phyloP scores from a whole-genome alignment of 2,329 filamentous ascomycete species.

The Colletotrichum zoysiae region DNA sequence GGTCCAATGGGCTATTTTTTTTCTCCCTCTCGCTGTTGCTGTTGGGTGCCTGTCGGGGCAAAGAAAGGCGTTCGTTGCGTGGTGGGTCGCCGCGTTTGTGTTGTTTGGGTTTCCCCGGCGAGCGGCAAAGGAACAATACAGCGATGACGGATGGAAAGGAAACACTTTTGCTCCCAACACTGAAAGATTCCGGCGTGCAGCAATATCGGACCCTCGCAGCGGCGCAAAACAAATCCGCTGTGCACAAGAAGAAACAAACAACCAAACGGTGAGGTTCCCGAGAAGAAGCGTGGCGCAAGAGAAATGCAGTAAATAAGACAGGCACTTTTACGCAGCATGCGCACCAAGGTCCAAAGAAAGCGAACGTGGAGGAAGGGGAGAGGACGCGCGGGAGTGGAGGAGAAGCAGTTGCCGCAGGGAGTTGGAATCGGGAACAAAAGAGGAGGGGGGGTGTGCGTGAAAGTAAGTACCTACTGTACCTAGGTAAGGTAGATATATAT shows the following conservation, averaged over 20 bases:
- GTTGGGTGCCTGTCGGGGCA: constrained; percentile 27
- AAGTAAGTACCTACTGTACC: neutral
- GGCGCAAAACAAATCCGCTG: constrained; percentile 11
- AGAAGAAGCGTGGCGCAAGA: constrained; percentile 9
- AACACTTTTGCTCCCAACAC: neutral
- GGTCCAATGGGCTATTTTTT: constrained; percentile 16
- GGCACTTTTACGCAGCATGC: neutral
- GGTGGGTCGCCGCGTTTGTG: constrained; percentile 30
- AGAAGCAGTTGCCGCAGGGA: neutral
- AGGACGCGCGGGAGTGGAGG: neutral
- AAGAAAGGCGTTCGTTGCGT: constrained; percentile 32
- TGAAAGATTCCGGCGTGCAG: constrained; percentile 4
- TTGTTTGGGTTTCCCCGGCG: constrained; percentile 38
- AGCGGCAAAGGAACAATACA: neutral
- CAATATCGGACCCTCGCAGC: constrained; percentile 26
- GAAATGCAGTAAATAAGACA: constrained; percentile 3
- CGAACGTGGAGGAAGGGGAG: neutral
- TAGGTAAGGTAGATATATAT: neutral
- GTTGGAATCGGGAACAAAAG: neutral
- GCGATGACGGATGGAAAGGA: neutral
- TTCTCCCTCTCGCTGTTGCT: constrained; percentile 9
- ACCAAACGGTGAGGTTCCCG: neutral
- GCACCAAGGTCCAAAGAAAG: constrained; percentile 1
- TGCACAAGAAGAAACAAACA: constrained; percentile 20
- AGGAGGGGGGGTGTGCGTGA: constrained; percentile 6